Percentiles rank a stretch among this genome's conserved stretches.
phyloP scores from a whole-genome alignment of 2,329 filamentous ascomycete genomes.

The Diaporthe citri region DNA sequence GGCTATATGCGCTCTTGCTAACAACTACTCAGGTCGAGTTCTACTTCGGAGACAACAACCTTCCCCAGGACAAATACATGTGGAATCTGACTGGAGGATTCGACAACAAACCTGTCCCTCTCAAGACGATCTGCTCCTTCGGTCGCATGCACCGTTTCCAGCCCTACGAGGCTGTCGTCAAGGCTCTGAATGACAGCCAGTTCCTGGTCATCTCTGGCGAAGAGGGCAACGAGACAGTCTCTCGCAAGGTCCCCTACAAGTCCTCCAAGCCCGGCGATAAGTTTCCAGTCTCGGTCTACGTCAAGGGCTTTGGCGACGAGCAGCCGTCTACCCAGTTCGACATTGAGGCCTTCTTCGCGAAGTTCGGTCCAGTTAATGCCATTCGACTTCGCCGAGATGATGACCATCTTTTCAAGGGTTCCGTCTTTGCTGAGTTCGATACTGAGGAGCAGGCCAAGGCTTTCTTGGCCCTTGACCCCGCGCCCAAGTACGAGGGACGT shows the following conservation, averaged over 20 bases:
- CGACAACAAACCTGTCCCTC: constrained; percentile 83
- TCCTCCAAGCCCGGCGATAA: constrained; percentile 71
- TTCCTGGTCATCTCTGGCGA: constrained; percentile 80
- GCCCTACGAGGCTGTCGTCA: constrained; percentile 85
- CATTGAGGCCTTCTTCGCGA: constrained; percentile 90
- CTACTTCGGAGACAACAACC: constrained; percentile 94
- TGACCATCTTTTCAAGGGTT: constrained; percentile 89
- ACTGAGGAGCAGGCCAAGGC: constrained; percentile 81
- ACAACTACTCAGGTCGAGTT: constrained; percentile 82
- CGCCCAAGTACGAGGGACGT: constrained; percentile 86
- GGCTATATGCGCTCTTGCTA: constrained; percentile 26
- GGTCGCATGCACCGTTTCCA: constrained; percentile 97
- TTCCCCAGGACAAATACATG: constrained; percentile 89
- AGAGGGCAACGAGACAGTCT: constrained; percentile 77
- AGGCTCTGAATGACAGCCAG: constrained; percentile 83
- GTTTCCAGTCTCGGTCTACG: constrained; percentile 85
- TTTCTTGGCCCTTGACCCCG: constrained; percentile 84
- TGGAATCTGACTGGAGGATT: constrained; percentile 82
- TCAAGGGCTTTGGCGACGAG: constrained; percentile 93
- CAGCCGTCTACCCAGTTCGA: constrained; percentile 89
- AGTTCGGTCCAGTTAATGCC: constrained; percentile 82
- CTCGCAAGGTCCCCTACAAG: constrained; percentile 80
- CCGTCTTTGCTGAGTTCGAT: constrained; percentile 93
- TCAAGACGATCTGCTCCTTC: constrained; percentile 86
- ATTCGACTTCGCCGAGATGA: constrained; percentile 87